Base-by-base conservation (phyloP, 371 early-diverging fungal species). In the Chytridium lagenaria region DNA sequence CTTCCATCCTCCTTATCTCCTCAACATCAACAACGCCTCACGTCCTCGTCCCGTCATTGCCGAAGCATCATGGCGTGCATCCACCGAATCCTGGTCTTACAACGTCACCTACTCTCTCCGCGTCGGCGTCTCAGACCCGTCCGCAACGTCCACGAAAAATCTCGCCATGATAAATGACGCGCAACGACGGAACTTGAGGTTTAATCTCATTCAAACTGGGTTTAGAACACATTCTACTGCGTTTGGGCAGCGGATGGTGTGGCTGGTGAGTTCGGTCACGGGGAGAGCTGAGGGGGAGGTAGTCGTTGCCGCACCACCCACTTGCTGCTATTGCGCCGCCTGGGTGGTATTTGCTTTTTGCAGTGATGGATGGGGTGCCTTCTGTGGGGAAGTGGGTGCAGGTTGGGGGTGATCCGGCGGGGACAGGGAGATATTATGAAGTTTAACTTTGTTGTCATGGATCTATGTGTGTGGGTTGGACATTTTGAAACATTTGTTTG, bases 351-450 rank as follows among this genome's bases (percentile, higher is more conserved):
- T 38, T 69, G 70, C 26, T 69, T 31, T 39, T 37, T 69, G 70
- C 59, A 5, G 85, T 89, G 31, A 55, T 86, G 33, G 83, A 86
- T 74, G 83, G 88, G 59, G 80, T 87, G 16, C 90, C 90, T 1
- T 81, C 78, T 31, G 77, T 77, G 50, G 85, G 59, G 7, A 1
- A 40, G 69, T 69, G 69, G 69, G 30, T 69, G n/a, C 69, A 40
- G 59, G 2, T 69, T 12, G 69, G 69, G 2, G 69, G 69, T 2
- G 69, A 69, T 36, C 68, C 68, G 37, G 63, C 34, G 31, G 63
- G 63, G 3, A 19, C 36, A 10, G 63, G 33, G 30, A 23, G 12
- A 16, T 63, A 31, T 37, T 63, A 63, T 37, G 36, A 15, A 3
- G 63, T 12, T 15, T 63, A 23, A n/a, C n/a, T n/a, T n/a, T n/a